Percentiles rank a stretch among this genome's conserved stretches.
These are phyloP conservation scores for Annulohypoxylon bovei DNA, from an alignment of 495 filamentous ascomycete species.

Conservation along the genomic window DNA sequence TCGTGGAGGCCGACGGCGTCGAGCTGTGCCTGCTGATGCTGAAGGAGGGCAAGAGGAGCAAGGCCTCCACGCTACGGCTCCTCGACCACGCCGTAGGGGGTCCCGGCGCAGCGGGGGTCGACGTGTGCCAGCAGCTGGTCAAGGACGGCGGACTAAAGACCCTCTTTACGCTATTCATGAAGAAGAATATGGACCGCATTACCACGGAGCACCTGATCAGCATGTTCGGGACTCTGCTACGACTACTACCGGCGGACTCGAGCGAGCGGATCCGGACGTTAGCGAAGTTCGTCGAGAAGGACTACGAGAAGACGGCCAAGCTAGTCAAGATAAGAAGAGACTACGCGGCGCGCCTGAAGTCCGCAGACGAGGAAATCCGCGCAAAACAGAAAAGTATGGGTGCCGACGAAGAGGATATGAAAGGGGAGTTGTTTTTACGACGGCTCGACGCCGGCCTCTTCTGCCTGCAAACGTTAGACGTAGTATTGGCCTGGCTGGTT, in stretches of 20 bases:
- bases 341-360: constrained; percentile 70
- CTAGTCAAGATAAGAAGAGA: constrained; percentile 76
- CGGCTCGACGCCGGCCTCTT: constrained; percentile 88
- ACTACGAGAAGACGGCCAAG: constrained; percentile 83
- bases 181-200: constrained; percentile 75
- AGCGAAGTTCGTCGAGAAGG: constrained; percentile 95
- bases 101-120: constrained; percentile 59
- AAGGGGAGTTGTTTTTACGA: constrained; percentile 79
- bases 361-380: constrained; percentile 74
- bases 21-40: constrained; percentile 94
- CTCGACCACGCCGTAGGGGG: constrained; percentile 86
- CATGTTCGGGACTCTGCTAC: constrained; percentile 86
- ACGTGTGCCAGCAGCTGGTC: constrained; percentile 78
- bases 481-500: constrained; percentile 89
- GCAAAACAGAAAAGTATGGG: constrained; percentile 60
- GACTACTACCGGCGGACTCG: constrained; percentile 80
- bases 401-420: constrained; percentile 67
- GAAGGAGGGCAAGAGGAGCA: constrained; percentile 74
- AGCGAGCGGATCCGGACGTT: constrained; percentile 82
- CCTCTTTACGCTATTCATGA: constrained; percentile 89
- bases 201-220: constrained; percentile 87
- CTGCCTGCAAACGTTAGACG: constrained; percentile 85
- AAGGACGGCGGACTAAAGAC: constrained; percentile 88
- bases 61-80: constrained; percentile 76
- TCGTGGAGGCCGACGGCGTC: constrained; percentile 89